These are phyloP conservation scores for Codiaeum variegatum DNA, from an alignment of 441 rosid genomes.

Conservation along the genomic window DNA sequence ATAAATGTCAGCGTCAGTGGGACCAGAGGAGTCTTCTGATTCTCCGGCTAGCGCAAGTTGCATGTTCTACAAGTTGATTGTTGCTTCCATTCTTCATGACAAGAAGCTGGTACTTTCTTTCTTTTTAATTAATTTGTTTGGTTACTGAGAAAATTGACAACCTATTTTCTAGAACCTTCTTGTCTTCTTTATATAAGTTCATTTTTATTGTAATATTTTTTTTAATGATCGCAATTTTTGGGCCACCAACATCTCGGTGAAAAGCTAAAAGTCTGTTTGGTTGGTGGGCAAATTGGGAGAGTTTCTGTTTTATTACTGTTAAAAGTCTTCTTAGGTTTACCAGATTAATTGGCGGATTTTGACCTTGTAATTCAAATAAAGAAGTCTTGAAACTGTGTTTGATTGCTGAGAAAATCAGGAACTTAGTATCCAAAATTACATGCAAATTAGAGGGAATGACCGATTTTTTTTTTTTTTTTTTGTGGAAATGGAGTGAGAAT, in stretches of 20 bases:
- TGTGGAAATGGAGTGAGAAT: too few species aligned
- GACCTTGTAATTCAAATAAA: neutral
- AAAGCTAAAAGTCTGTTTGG: constrained; percentile 4
- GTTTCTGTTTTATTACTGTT: neutral
- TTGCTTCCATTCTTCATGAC: constrained; percentile 37
- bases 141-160: constrained; percentile 20
- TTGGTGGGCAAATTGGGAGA: constrained; percentile 12
- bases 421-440: neutral
- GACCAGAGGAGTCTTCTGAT: constrained; percentile 18
- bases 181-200: neutral
- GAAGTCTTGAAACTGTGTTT: neutral
- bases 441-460: neutral
- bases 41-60: constrained; percentile 24
- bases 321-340: neutral
- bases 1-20: constrained; percentile 22
- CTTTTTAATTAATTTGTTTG: constrained; percentile 13
- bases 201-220: neutral
- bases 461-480: neutral
- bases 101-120: constrained; percentile 29
- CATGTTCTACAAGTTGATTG: constrained; percentile 43
- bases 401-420: neutral
- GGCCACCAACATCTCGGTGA: neutral
- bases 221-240: neutral
- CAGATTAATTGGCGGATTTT: neutral
- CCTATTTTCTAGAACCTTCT: neutral